A percentile compares a stretch with the other conserved stretches of the same genome.
phyloP scores from a whole-genome alignment of 164 flowering plant species.

The Berberis vulgaris region DNA sequence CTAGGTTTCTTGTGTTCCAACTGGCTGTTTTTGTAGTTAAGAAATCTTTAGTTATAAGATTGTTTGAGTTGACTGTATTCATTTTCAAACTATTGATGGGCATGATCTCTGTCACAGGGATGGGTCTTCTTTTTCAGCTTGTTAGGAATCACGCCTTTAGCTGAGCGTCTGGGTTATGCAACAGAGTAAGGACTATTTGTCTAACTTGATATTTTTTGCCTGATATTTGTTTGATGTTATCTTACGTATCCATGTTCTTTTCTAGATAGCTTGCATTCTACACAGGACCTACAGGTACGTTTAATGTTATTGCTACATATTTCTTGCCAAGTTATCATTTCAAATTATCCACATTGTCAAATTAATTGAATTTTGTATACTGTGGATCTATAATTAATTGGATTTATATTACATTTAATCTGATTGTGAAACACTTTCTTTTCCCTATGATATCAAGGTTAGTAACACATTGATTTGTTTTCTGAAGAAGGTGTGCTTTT shows the following conservation, averaged over 20 bases:
- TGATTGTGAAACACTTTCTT: too few relatives aligned
- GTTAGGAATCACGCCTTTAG: slow-evolving; percentile 61
- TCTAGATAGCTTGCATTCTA: slow-evolving; percentile 64
- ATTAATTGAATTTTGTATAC: too few relatives aligned
- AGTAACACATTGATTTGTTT: background rate
- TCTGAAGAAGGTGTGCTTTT: background rate
- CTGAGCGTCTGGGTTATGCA: slow-evolving; percentile 63
- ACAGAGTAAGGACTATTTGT: slow-evolving; percentile 38
- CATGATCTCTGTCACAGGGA: slow-evolving; percentile 27
- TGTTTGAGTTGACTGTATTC: too few relatives aligned
- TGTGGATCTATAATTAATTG: too few relatives aligned
- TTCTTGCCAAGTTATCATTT: background rate
- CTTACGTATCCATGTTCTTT: background rate
- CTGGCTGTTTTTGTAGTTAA: too few relatives aligned
- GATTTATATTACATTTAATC: too few relatives aligned
- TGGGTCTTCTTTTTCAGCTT: slow-evolving; percentile 64
- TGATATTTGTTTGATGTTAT: background rate
- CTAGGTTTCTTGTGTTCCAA: too few relatives aligned
- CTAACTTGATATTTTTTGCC: background rate
- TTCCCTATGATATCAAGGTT: background rate
- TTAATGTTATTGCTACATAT: too few relatives aligned
- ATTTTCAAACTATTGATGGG: too few relatives aligned
- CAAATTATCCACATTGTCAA: too few relatives aligned
- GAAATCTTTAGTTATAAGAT: too few relatives aligned
- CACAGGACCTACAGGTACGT: slow-evolving; percentile 69